Percentiles rank a stretch among this genome's conserved stretches.
Conservation (phyloP, 768 basidiomycete genomes). For the Lyophyllum decastes region DNA sequence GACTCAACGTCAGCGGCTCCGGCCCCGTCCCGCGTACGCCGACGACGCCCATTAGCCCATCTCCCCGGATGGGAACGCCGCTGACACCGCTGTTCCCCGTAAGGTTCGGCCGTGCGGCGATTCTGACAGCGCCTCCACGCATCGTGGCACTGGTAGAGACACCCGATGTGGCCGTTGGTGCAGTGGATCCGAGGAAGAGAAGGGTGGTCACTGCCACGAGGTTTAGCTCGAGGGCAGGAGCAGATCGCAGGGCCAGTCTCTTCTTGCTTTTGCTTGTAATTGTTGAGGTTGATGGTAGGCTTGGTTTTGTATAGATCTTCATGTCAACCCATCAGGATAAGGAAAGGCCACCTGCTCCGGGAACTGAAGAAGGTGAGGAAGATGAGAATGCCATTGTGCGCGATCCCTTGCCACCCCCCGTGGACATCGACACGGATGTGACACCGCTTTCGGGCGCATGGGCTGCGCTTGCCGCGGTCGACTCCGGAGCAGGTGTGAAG, state of each 20-base stretch:
- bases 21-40: conserved; percentile 12
- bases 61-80: conserved; percentile 43
- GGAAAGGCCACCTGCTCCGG: conserved; percentile 22
- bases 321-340: conserved; percentile 80
- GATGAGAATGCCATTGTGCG: conserved; percentile 26
- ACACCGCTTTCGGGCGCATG: conserved; percentile 75
- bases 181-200: conserved; percentile 82
- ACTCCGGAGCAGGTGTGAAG: conserved; percentile 42
- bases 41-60: conserved; percentile 49
- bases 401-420: conserved; percentile 31
- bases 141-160: conserved; percentile 83
- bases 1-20: conserved; percentile 37
- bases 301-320: conserved; percentile 54
- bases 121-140: conserved; percentile 82
- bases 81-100: conserved; percentile 39
- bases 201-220: conserved; percentile 86
- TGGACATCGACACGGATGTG: conserved; percentile 68
- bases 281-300: neutral
- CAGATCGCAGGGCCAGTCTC: conserved; percentile 72
- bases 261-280: neutral
- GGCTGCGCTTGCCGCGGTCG: conserved; percentile 58
- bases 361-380: conserved; percentile 21
- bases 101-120: conserved; percentile 68
- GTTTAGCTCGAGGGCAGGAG: conserved; percentile 82
- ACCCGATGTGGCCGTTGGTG: conserved; percentile 87